These are phyloP conservation scores for Mayamaea pseudoterrestris DNA, from an alignment of 108 stramenopile genomes.

Conservation along the genomic window DNA sequence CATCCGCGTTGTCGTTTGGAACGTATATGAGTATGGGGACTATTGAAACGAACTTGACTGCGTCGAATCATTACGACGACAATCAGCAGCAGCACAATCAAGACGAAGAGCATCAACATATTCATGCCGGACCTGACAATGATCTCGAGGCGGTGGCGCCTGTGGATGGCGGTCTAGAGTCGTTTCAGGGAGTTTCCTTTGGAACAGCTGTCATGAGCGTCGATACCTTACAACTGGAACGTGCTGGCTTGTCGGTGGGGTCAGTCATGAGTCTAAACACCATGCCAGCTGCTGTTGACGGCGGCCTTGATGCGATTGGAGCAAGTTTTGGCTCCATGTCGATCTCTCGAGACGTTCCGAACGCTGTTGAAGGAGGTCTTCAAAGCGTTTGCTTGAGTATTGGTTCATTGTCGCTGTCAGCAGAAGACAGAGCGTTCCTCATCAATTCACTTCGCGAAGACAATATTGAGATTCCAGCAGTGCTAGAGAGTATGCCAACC, in stretches of 20 bases:
- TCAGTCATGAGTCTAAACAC: constrained; percentile 13
- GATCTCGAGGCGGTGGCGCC: constrained; percentile 9
- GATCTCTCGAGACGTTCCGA: constrained; percentile 4
- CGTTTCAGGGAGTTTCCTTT: constrained; percentile 19
- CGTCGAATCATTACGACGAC: too few species aligned
- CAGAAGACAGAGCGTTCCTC: constrained; percentile 2
- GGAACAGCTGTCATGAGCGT: constrained; percentile 31
- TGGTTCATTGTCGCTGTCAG: constrained; percentile 26
- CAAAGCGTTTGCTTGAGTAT: constrained; percentile 25
- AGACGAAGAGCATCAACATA: neutral
- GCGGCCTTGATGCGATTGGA: constrained; percentile 35
- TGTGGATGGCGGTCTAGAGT: constrained; percentile 18
- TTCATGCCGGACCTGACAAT: constrained; percentile 15
- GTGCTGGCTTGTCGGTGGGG: constrained; percentile 24
- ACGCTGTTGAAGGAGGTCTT: constrained; percentile 23
- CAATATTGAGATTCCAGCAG: constrained; percentile 1
- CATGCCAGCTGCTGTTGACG: constrained; percentile 17
- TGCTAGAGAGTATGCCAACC: neutral
- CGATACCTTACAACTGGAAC: constrained; percentile 11
- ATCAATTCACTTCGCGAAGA: constrained; percentile 7
- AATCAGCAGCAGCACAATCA: neutral
- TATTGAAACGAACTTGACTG: too few species aligned
- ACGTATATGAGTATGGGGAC: constrained; percentile 20
- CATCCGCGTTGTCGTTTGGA: constrained; percentile 22
- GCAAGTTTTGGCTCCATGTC: constrained; percentile 32